These are phyloP conservation scores for Tolypocladium sp. DNA, from an alignment of 2,329 filamentous ascomycete genomes.

Conservation along the genomic window DNA sequence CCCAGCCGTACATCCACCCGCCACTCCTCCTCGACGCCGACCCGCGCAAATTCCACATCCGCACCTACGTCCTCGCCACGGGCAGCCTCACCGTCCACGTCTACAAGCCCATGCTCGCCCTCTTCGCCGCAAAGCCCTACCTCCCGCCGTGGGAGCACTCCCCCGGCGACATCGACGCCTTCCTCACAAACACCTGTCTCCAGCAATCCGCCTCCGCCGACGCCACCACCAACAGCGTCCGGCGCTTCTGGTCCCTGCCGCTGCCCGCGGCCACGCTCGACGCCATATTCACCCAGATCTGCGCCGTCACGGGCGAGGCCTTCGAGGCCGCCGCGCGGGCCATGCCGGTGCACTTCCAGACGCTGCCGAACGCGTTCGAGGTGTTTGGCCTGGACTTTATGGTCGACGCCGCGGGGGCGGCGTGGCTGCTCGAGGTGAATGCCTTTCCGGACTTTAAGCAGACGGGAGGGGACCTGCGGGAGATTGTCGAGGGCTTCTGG, in stretches of 20 bases:
- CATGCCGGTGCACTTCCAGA: slow-evolving; percentile 88
- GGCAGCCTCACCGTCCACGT: slow-evolving; percentile 77
- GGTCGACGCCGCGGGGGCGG: slow-evolving; percentile 53
- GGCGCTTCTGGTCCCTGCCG: slow-evolving; percentile 62
- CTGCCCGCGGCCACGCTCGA: slow-evolving; percentile 43
- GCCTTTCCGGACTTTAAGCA: slow-evolving; percentile 94
- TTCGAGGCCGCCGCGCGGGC: slow-evolving; percentile 80
- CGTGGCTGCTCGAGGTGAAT: slow-evolving; percentile 85
- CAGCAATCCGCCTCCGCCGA: slow-evolving; percentile 43
- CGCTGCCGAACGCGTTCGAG: slow-evolving; percentile 82
- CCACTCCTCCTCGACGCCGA: slow-evolving; percentile 61
- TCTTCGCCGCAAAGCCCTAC: slow-evolving; percentile 77
- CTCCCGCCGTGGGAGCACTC: slow-evolving; percentile 48
- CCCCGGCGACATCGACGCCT: slow-evolving; percentile 51
- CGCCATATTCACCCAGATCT: slow-evolving; percentile 66
- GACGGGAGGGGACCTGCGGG: slow-evolving; percentile 72
- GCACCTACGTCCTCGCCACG: slow-evolving; percentile 78
- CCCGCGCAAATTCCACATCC: slow-evolving; percentile 84
- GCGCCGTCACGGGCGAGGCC: slow-evolving; percentile 60
- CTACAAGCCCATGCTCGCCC: slow-evolving; percentile 82
- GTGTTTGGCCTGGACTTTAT: slow-evolving; percentile 87
- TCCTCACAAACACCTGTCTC: slow-evolving; percentile 93
- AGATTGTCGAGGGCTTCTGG: slow-evolving; percentile 69
- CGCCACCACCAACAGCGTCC: slow-evolving; percentile 46
- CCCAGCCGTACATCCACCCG: slow-evolving; percentile 87